These are phyloP conservation scores for Phytopythium mirpurense DNA, from an alignment of 352 stramenopile species.

Conservation along the genomic window DNA sequence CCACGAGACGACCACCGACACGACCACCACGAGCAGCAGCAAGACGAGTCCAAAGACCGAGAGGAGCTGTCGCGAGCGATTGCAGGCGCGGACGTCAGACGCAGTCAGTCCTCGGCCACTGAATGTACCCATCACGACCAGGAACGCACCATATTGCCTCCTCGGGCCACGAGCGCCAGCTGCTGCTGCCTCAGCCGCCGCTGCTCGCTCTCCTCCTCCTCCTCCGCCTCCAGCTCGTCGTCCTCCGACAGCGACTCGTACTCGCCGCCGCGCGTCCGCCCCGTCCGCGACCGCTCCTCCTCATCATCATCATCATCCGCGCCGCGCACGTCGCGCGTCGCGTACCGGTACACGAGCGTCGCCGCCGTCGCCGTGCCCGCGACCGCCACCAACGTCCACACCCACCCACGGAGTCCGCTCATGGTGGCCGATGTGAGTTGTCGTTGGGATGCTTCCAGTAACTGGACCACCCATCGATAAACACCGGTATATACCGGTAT, in stretches of 20 bases:
- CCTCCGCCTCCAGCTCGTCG: slow-evolving; percentile 23
- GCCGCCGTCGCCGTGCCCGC: slow-evolving; percentile 59
- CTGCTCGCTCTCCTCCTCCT: slow-evolving; percentile 14
- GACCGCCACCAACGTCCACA: slow-evolving; percentile 64
- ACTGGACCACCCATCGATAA: too few relatives aligned
- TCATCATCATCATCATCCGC: slow-evolving; percentile 19
- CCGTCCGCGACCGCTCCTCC: slow-evolving; percentile 6
- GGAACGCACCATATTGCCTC: slow-evolving; percentile 42
- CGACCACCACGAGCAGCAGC: slow-evolving; percentile 54
- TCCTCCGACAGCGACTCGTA: slow-evolving; percentile 41
- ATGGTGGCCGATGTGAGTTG: too few relatives aligned
- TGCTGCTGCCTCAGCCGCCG: slow-evolving; percentile 48
- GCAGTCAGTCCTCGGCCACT: neutral
- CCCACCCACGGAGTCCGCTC: slow-evolving; percentile 39
- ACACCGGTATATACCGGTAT: too few relatives aligned
- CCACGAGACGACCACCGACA: slow-evolving; percentile 57
- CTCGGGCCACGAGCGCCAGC: slow-evolving; percentile 29
- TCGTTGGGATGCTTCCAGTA: too few relatives aligned
- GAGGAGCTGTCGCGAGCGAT: slow-evolving; percentile 34
- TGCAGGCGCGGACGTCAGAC: neutral
- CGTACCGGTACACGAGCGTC: slow-evolving; percentile 56
- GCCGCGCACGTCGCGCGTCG: slow-evolving; percentile 30
- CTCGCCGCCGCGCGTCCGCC: slow-evolving; percentile 17
- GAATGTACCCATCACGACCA: neutral
- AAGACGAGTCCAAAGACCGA: slow-evolving; percentile 65